A percentile compares a stretch with the other conserved stretches of the same genome.
phyloP scores from a whole-genome alignment of 192 early-diverging fungal species.

The Coemansia sp. region DNA sequence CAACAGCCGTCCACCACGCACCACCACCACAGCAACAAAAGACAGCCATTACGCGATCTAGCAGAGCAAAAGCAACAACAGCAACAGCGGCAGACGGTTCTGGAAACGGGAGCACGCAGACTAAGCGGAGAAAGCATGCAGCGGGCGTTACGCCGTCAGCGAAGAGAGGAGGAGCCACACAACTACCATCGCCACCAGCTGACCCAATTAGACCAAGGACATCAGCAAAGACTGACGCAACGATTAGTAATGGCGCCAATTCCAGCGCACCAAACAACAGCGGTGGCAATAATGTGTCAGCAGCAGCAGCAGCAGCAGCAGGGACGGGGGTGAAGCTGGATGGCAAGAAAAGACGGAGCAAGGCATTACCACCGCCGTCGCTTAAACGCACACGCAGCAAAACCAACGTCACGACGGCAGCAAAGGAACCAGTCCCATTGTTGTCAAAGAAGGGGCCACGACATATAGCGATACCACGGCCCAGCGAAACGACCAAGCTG shows the following conservation, averaged over 20 bases:
- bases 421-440: background rate
- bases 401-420: background rate
- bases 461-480: background rate
- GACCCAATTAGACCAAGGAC: background rate
- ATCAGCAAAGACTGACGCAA: background rate
- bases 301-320: background rate
- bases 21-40: background rate
- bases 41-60: background rate
- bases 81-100: background rate
- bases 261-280: background rate
- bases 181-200: background rate
- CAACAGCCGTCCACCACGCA: background rate
- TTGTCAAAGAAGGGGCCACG: background rate
- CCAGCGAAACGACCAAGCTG: background rate
- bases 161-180: background rate
- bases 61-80: background rate
- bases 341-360: background rate
- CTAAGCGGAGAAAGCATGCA: slow-evolving; percentile 1
- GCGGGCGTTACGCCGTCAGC: background rate
- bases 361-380: background rate
- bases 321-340: too few relatives aligned
- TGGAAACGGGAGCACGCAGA: background rate
- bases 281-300: background rate
- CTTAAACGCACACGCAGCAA: background rate
- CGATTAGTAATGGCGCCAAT: background rate